Percentiles rank a stretch among this genome's conserved stretches.
Conservation (phyloP, 2,329 filamentous ascomycete genomes). For the Aureobasidium sp. region DNA sequence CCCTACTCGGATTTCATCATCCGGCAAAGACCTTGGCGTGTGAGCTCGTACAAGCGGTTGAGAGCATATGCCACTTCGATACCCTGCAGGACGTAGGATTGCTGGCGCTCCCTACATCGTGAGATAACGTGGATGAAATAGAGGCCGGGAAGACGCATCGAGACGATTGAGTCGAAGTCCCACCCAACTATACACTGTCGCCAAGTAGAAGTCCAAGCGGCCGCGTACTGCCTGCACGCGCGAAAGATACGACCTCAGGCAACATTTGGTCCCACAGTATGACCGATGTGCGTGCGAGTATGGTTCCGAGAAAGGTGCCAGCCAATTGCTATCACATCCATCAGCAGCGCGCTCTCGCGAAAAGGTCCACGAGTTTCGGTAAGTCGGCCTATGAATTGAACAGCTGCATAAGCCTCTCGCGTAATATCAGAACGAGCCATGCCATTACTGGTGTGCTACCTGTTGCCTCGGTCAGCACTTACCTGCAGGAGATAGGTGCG, state of each 20-base stretch:
- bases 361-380: background rate
- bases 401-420: constrained; percentile 1
- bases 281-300: background rate
- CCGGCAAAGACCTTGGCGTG: constrained; percentile 1
- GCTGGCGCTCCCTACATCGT: background rate
- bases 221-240: background rate
- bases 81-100: background rate
- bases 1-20: background rate
- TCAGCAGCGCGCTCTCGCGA: background rate
- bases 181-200: background rate
- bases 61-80: background rate
- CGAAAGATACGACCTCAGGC: constrained; percentile 5
- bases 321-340: background rate
- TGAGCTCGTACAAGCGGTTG: constrained; percentile 3
- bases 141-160: background rate
- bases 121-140: background rate
- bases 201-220: background rate
- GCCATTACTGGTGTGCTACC: background rate
- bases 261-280: constrained; percentile 8
- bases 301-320: background rate
- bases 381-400: background rate
- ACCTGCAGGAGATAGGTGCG: background rate
- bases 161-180: background rate
- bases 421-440: background rate
- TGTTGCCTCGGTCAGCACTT: constrained; percentile 9